phyloP scores from a whole-genome alignment of 352 stramenopile species.

The Pythium volutum region DNA sequence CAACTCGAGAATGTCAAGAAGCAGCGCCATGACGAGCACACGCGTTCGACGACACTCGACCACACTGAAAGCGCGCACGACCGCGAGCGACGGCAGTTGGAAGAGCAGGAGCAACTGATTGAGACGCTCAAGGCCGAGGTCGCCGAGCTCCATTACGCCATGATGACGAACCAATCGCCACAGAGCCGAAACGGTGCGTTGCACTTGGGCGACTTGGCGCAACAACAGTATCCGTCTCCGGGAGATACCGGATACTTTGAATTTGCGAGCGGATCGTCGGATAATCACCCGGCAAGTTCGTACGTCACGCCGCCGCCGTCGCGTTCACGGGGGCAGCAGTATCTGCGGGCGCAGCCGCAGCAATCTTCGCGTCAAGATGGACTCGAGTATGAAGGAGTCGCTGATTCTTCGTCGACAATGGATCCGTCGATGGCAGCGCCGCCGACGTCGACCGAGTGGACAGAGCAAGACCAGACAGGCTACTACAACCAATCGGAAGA shows the following conservation, averaged over 20 bases:
- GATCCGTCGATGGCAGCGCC: too few species aligned
- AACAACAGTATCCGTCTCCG: background rate
- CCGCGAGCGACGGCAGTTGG: constrained; percentile 15
- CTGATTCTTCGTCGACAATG: background rate
- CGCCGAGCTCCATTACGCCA: constrained; percentile 2
- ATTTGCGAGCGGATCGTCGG: too few species aligned
- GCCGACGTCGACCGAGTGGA: constrained; percentile 2
- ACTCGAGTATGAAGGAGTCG: background rate
- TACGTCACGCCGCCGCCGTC: constrained; percentile 12
- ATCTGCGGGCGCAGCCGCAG: background rate
- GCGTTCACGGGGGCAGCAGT: background rate
- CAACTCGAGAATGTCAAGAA: constrained; percentile 56
- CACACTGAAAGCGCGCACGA: constrained; percentile 24
- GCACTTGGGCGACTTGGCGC: background rate
- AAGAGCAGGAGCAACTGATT: constrained; percentile 25
- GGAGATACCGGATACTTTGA: background rate
- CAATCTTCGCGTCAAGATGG: background rate
- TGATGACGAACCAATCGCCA: background rate
- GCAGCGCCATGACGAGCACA: constrained; percentile 50
- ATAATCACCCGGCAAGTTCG: background rate
- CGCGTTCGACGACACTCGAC: constrained; percentile 37
- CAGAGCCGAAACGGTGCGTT: background rate
- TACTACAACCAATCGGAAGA: background rate
- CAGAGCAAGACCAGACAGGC: too few species aligned
- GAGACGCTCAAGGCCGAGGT: constrained; percentile 39